Evolutionary conservation across 495 filamentous ascomycete genomes (phyloP), one percentile per base, ranked within the genome.

Genomic region (Penicillium taxi): DNA sequence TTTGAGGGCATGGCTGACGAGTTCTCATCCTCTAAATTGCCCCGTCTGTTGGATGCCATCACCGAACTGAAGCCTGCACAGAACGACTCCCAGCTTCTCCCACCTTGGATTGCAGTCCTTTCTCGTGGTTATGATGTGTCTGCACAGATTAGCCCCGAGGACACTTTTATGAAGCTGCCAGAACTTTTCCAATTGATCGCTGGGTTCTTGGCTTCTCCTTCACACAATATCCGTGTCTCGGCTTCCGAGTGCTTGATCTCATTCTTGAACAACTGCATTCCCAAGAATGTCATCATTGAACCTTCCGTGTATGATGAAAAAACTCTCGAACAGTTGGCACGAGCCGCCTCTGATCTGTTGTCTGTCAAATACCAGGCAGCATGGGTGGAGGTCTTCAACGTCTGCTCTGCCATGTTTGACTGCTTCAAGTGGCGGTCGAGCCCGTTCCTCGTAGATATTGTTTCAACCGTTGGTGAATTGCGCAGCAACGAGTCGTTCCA

Each of bases 241-340:
- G 86, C 91, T 2, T 88, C 93, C 0, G 90, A 96, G 58, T 94
- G 93, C 53, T 64, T 98, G 39, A 81, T 96, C 21, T 95, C 91
- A 1, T 89, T 98, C 48, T 66, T 89, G 49, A 80, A 77, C 31
- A 93, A 90, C 52, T 93, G 87, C 44, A 72, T 98, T 17, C 91
- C 93, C 0, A 68, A 78, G 15, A 70, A 66, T 31, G 81, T 88
- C 5, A 75, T 96, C 15, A 52, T 94, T 4, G 86, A 96, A 39
- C 83, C 88, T 7, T 93, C 89, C 17, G 70, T 91, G 5, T 85
- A 80, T 51, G 88, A 95, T 45, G 88, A 95, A 56, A 87, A 85
- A 59, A 70, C 81, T 0, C 64, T 98, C 8, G 78, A 82, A 51
- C 82, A 82, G 45, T 51, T 98, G 18, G 80, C 81, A 3, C 74